phyloP scores from a whole-genome alignment of 441 rosid genomes.

The Melastoma candidum region DNA sequence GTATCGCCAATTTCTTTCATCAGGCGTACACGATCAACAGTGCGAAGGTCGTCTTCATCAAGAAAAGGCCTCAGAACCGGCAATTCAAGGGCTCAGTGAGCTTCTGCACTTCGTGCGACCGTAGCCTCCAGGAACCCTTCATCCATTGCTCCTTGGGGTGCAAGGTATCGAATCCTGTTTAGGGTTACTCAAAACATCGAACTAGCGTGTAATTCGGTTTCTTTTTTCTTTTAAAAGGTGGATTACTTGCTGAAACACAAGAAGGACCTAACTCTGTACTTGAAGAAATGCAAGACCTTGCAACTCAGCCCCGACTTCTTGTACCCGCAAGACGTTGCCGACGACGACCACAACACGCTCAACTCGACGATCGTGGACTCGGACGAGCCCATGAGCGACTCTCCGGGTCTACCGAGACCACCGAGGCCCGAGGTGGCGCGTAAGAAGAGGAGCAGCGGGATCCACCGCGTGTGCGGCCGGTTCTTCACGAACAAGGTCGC shows the following conservation, averaged over 20 bases:
- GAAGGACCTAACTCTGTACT: constrained; percentile 51
- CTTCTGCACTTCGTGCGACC: constrained; percentile 81
- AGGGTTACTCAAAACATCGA: not conserved
- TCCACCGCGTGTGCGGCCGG: constrained; percentile 40
- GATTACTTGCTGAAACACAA: constrained; percentile 75
- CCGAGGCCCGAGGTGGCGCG: constrained; percentile 43
- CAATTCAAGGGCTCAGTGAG: constrained; percentile 90
- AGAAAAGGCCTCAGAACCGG: constrained; percentile 89
- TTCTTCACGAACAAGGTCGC: constrained; percentile 42
- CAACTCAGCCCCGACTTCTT: constrained; percentile 80
- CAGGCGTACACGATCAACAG: constrained; percentile 83
- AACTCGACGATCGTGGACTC: constrained; percentile 63
- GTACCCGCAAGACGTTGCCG: constrained; percentile 69
- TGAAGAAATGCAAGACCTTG: constrained; percentile 56
- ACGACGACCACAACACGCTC: constrained; percentile 49
- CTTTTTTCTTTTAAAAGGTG: constrained; percentile 31
- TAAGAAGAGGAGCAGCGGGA: constrained; percentile 66
- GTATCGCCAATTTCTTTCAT: not conserved
- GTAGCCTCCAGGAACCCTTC: constrained; percentile 90
- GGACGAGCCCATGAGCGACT: constrained; percentile 73
- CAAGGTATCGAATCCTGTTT: constrained; percentile 42
- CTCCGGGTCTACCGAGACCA: constrained; percentile 29
- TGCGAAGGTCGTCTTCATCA: constrained; percentile 89
- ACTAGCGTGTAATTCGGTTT: too few species aligned
- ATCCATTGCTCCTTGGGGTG: constrained; percentile 85